Evolutionary conservation across 208 protist species (phyloP).

Genomic region (Crithidia sp.): DNA sequence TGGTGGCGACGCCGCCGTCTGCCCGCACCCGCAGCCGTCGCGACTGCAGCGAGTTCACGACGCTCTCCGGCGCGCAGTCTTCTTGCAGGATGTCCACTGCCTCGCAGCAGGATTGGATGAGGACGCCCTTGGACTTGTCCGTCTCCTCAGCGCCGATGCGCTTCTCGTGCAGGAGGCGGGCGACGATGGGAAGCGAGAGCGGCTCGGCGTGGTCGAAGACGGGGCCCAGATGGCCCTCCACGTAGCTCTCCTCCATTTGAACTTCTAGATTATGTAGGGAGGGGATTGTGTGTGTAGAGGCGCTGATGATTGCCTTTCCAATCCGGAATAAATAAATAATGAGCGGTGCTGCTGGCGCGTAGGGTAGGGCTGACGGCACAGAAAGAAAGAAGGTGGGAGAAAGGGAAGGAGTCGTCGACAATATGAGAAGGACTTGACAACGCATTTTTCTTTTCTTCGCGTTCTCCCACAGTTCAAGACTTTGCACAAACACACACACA

Average conservation of each 20-base stretch:
- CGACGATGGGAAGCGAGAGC: conserved; percentile 72
- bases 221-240: conserved; percentile 73
- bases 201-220: conserved; percentile 75
- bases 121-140: conserved; percentile 29
- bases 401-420: no score
- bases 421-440: no score
- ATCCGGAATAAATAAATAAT: no score
- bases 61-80: conserved; percentile 40
- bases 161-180: conserved; percentile 54
- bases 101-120: conserved; percentile 56
- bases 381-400: no score
- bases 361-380: no score
- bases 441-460: no score
- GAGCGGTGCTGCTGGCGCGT: no score
- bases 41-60: conserved; percentile 27
- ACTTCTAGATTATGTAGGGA: background rate
- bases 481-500: no score
- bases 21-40: conserved; percentile 44
- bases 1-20: conserved; percentile 34
- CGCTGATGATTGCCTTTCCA: no score
- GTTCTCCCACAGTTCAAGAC: no score
- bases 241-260: conserved; percentile 75
- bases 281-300: background rate
- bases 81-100: conserved; percentile 78
- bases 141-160: conserved; percentile 37